Evolutionary conservation across 441 rosid genomes (phyloP).

Genomic region (Euphorbia corollata): DNA sequence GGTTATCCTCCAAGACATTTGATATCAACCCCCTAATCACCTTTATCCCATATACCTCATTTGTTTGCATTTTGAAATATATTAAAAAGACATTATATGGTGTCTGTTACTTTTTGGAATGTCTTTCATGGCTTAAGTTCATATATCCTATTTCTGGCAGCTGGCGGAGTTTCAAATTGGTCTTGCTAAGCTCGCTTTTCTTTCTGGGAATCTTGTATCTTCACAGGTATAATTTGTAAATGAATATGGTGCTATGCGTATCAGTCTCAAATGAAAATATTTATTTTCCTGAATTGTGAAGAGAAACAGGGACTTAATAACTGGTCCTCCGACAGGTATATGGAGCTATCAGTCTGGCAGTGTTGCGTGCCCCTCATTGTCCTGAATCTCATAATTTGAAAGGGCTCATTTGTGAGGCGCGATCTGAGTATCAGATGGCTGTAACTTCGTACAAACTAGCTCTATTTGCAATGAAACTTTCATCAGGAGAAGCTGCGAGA

Average conservation of each 20-base stretch:
- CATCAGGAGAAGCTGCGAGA: slow-evolving; percentile 31
- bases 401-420: slow-evolving; percentile 82
- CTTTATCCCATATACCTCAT: not conserved
- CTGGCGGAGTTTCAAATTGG: slow-evolving; percentile 91
- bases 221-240: slow-evolving; percentile 52
- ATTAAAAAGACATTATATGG: not conserved
- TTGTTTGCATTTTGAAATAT: not conserved
- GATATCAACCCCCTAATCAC: not conserved
- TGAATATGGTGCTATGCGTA: not conserved
- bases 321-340: slow-evolving; percentile 51
- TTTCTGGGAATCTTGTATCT: slow-evolving; percentile 61
- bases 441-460: slow-evolving; percentile 60
- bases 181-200: slow-evolving; percentile 73
- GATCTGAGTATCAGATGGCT: slow-evolving; percentile 54
- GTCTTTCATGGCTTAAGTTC: not conserved
- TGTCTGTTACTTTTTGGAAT: slow-evolving; percentile 5
- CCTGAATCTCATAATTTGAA: slow-evolving; percentile 80
- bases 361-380: slow-evolving; percentile 68
- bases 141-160: slow-evolving; percentile 37
- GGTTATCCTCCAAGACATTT: not conserved
- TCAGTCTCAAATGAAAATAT: not conserved
- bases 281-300: not conserved
- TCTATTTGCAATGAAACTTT: slow-evolving; percentile 42
- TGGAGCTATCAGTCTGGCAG: slow-evolving; percentile 84
- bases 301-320: slow-evolving; percentile 8